Conservation (phyloP, 306 rosid species). For the Begonia peltatifolia region DNA sequence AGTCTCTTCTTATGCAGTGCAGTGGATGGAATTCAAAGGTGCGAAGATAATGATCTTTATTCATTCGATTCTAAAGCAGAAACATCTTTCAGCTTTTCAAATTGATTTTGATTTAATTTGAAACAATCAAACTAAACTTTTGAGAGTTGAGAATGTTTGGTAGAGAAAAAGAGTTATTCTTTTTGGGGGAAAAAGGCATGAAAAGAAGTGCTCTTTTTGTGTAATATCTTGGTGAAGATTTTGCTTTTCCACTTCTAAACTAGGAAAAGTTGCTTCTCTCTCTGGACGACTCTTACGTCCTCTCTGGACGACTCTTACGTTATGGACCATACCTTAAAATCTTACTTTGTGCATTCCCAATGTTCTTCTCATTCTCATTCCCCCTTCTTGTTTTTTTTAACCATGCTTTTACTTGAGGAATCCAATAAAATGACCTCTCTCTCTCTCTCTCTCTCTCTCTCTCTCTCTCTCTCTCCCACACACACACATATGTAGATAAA, state of each 20-base stretch:
- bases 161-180: constrained; percentile 68
- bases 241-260: constrained; percentile 50
- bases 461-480: background rate
- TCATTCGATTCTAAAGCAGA: constrained; percentile 68
- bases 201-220: constrained; percentile 88
- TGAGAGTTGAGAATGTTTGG: constrained; percentile 70
- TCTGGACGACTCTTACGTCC: too few species aligned
- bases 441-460: background rate
- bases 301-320: constrained; percentile 61
- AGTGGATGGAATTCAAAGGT: constrained; percentile 35
- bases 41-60: constrained; percentile 59
- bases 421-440: too few species aligned
- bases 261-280: constrained; percentile 48
- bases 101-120: constrained; percentile 26
- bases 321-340: constrained; percentile 43
- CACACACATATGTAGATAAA: background rate
- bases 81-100: constrained; percentile 50
- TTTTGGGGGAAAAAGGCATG: constrained; percentile 54
- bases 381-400: background rate
- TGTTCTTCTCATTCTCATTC: constrained; percentile 5
- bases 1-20: constrained; percentile 52
- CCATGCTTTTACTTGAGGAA: background rate
- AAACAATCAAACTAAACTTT: constrained; percentile 45
- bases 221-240: constrained; percentile 73
- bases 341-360: constrained; percentile 29